A percentile compares a stretch with the other conserved stretches of the same genome.
Conservation (phyloP, 2,329 filamentous ascomycete genomes). For the Sarocladium strictum region DNA sequence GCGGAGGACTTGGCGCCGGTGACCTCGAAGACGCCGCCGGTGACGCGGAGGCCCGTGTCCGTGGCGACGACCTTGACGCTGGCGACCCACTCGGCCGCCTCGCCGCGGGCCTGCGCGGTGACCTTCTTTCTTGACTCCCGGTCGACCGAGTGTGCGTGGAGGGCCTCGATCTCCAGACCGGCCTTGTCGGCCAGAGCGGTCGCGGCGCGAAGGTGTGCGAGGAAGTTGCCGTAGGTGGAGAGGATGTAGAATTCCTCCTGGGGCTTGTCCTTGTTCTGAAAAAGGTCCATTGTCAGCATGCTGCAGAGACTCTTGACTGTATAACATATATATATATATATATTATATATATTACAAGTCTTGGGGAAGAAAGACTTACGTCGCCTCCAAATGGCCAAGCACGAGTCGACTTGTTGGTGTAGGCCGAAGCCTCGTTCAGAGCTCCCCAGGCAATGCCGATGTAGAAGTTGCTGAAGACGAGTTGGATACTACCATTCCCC, state of each 20-base stretch:
- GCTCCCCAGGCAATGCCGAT: slow-evolving; percentile 57
- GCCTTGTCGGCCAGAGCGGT: slow-evolving; percentile 53
- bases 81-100: slow-evolving; percentile 57
- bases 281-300: slow-evolving; percentile 7
- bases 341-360: not conserved
- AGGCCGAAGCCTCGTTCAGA: slow-evolving; percentile 47
- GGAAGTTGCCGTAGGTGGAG: slow-evolving; percentile 57
- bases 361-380: slow-evolving; percentile 25
- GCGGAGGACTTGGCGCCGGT: slow-evolving; percentile 54
- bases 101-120: slow-evolving; percentile 47
- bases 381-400: slow-evolving; percentile 61
- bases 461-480: slow-evolving; percentile 63
- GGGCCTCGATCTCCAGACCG: slow-evolving; percentile 37
- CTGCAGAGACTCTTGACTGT: not conserved
- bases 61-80: slow-evolving; percentile 58
- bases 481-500: slow-evolving; percentile 42
- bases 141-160: slow-evolving; percentile 37
- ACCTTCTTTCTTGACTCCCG: slow-evolving; percentile 34
- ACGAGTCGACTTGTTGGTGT: slow-evolving; percentile 50
- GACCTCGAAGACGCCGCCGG: slow-evolving; percentile 57
- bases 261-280: slow-evolving; percentile 45
- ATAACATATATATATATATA: no score
- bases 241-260: slow-evolving; percentile 62
- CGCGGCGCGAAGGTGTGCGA: slow-evolving; percentile 55
- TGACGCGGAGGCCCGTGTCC: slow-evolving; percentile 52